These are phyloP conservation scores for Begonia masoniana DNA, from an alignment of 306 rosid genomes.

Conservation along the genomic window DNA sequence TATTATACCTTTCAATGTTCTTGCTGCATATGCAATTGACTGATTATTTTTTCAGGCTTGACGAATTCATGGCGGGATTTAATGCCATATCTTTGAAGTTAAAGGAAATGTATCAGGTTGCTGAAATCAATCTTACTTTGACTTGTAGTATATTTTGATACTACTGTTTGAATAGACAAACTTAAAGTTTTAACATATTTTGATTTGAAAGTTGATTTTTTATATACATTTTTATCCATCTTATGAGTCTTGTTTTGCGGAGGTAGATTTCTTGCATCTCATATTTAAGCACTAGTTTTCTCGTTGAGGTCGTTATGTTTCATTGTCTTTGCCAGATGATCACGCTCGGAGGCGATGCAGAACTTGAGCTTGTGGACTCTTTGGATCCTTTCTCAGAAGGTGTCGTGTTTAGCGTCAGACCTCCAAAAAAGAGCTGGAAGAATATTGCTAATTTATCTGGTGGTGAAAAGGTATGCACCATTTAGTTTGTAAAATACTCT, in stretches of 20 bases:
- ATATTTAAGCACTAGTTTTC: no score
- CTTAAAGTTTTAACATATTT: no score
- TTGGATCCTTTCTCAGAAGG: slow-evolving; percentile 99
- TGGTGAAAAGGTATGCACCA: slow-evolving; percentile 70
- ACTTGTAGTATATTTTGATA: not conserved
- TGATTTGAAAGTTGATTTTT: no score
- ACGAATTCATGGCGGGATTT: slow-evolving; percentile 95
- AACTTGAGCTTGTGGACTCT: slow-evolving; percentile 93
- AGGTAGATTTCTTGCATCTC: no score
- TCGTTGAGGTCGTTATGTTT: no score
- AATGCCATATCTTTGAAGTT: slow-evolving; percentile 83
- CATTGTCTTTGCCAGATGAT: slow-evolving; percentile 53
- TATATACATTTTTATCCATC: no score
- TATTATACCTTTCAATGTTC: not conserved
- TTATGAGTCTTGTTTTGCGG: no score
- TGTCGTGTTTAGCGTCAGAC: slow-evolving; percentile 93
- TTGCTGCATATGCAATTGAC: not conserved
- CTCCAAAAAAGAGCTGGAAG: slow-evolving; percentile 99
- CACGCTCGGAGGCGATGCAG: slow-evolving; percentile 98
- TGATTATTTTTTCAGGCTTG: slow-evolving; percentile 42
- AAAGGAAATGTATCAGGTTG: slow-evolving; percentile 94
- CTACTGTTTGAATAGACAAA: no score
- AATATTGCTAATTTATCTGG: slow-evolving; percentile 95
- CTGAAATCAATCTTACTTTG: slow-evolving; percentile 13
- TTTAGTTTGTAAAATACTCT: not conserved